Evolutionary conservation across 176 grass and related monocot genomes (phyloP).

Genomic region (Saccharum spontaneum): DNA sequence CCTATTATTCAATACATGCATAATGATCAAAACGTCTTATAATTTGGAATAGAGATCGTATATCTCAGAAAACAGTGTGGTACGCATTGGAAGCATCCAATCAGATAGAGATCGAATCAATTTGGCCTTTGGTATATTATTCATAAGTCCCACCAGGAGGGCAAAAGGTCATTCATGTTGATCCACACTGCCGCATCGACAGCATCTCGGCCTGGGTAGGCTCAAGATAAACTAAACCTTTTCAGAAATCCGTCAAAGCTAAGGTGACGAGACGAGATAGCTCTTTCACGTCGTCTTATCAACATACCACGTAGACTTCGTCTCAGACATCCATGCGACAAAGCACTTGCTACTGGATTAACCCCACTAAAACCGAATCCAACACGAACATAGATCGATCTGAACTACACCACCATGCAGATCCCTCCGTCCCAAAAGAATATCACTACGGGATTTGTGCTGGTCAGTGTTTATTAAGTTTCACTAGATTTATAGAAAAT

Average conservation of each 20-base stretch:
- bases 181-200: neutral
- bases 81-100: no score
- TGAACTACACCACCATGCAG: neutral
- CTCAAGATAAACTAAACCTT: neutral
- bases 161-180: neutral
- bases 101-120: no score
- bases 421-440: no score
- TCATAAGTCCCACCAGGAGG: neutral
- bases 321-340: conserved; percentile 16
- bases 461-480: no score
- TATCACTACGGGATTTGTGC: no score
- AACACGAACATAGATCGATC: neutral
- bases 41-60: no score
- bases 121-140: neutral
- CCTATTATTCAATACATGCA: no score
- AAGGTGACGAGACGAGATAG: conserved; percentile 20
- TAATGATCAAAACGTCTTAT: no score
- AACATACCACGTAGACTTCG: conserved; percentile 39
- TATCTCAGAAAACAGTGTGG: no score
- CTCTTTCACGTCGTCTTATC: conserved; percentile 41
- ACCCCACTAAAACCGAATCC: conserved; percentile 13
- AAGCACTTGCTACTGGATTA: conserved; percentile 30
- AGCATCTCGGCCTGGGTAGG: neutral
- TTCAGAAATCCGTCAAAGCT: no score
- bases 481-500: no score